Conservation (phyloP, 2,329 filamentous ascomycete genomes). For the Aspergillus texensis region DNA sequence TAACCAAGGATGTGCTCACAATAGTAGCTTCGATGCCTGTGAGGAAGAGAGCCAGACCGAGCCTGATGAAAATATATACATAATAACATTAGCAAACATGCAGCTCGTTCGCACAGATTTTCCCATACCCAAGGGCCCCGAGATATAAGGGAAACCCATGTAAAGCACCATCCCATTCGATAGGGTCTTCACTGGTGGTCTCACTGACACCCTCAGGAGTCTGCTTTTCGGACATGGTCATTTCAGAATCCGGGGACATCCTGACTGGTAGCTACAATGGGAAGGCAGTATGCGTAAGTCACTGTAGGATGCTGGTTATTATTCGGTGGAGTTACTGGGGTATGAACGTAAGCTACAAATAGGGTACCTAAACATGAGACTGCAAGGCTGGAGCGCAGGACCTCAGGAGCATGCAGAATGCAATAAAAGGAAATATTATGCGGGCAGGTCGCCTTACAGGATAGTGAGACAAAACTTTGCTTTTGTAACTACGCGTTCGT, state of each 20-base stretch:
- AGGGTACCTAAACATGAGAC: not conserved
- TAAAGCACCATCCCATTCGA: not conserved
- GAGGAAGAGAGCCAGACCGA: slow-evolving; percentile 41
- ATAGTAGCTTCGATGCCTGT: slow-evolving; percentile 55
- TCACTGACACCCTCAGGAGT: not conserved
- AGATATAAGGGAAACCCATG: not conserved
- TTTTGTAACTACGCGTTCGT: not conserved
- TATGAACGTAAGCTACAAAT: not conserved
- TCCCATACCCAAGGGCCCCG: not conserved
- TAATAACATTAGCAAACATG: not conserved
- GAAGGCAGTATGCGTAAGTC: not conserved
- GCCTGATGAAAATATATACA: not conserved
- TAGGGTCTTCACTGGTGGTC: not conserved
- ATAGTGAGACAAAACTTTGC: not conserved
- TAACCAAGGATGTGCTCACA: slow-evolving; percentile 54
- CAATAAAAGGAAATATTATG: not conserved
- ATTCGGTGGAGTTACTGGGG: not conserved
- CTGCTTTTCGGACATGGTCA: not conserved
- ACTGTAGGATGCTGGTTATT: not conserved
- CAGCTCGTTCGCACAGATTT: not conserved
- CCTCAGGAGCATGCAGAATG: not conserved
- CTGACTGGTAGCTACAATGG: not conserved
- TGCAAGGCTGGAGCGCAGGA: not conserved
- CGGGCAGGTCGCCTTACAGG: not conserved
- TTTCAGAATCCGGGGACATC: not conserved